A percentile compares a stretch with the other conserved stretches of the same genome.
These are phyloP conservation scores for Jasminum sambac DNA, from an alignment of 257 asterid genomes.

Conservation along the genomic window DNA sequence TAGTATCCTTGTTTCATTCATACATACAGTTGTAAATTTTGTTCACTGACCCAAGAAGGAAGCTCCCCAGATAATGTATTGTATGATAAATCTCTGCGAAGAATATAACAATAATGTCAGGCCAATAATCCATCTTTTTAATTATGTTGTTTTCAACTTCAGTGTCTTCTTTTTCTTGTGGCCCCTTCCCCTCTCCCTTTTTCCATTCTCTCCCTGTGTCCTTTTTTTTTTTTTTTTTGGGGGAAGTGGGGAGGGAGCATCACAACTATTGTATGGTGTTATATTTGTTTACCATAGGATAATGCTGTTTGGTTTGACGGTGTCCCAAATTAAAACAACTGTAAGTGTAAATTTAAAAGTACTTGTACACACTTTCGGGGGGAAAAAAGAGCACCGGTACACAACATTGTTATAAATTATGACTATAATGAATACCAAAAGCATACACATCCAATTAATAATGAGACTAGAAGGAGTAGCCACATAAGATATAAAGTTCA, in stretches of 20 bases:
- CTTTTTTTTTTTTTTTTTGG: too few relatives aligned
- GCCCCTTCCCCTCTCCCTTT: too few relatives aligned
- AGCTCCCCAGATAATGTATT: slow-evolving; percentile 45
- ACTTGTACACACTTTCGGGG: background rate
- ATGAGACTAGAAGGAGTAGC: background rate
- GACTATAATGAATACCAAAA: background rate
- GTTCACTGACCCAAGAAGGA: slow-evolving; percentile 44
- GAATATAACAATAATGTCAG: background rate
- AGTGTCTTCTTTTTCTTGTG: background rate
- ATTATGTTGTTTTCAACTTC: background rate
- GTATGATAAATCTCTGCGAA: slow-evolving; percentile 48
- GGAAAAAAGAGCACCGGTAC: too few relatives aligned
- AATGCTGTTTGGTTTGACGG: too few relatives aligned
- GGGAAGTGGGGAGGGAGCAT: too few relatives aligned
- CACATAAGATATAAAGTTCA: background rate
- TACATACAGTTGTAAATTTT: slow-evolving; percentile 37
- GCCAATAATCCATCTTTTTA: background rate
- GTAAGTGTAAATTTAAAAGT: too few relatives aligned
- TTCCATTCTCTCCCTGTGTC: too few relatives aligned
- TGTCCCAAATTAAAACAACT: background rate
- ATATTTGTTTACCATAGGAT: too few relatives aligned
- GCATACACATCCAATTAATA: background rate
- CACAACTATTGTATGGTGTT: too few relatives aligned
- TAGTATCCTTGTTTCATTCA: background rate
- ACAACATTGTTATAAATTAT: background rate